Base-by-base conservation (phyloP, 331 rosid species). In the Malus hybrid region DNA sequence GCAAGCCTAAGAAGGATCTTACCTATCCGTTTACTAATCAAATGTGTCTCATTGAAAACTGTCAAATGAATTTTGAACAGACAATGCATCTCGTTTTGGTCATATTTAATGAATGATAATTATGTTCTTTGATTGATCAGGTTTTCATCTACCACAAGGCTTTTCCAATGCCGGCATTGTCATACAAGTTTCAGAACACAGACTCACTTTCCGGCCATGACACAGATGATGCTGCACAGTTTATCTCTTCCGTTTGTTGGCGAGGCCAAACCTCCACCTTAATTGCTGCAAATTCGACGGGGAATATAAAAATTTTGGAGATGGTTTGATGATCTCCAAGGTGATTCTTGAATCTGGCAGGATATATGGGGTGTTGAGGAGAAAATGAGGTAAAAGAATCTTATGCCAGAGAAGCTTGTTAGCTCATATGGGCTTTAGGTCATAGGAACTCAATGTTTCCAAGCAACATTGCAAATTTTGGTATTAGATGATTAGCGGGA, bases 91-190 rank as follows among this genome's bases (percentile, higher is more conserved):
- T 60, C 6, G 3, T 59, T 60, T 60, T 60, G 65, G 11, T 60
- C 9, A 24, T 10, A 20, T 59, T 59, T 59, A 22, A 28, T 11
- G 65, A 60, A 27, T 5, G 27, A 22, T 59, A 22, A 59, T 10
- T 59, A 1, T 20, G 64, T 59, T 14, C 50, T 4, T 77, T 73
- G 80, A 65, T 80, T 85, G 75, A 76, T 61, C 76, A 95, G 99
- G 97, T 95, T 75, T 92, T 88, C 74, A n/a, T 95, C 76, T 95
- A 92, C 87, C 97, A 95, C 88, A 95, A 95, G 85, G 97, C 93
- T 65, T 95, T 95, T 76, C 96, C 99, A 63, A 95, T 95, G 97
- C 97, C 97, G 4, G 97, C 91, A 50, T 82, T 92, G 82, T 91
- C 96, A 69, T 90, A 85, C 88, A 92, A 95, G 85, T 95, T 89